Percentiles rank a stretch among this genome's conserved stretches.
These are phyloP conservation scores for Draba incana DNA, from an alignment of 345 rosid species.

Conservation along the genomic window DNA sequence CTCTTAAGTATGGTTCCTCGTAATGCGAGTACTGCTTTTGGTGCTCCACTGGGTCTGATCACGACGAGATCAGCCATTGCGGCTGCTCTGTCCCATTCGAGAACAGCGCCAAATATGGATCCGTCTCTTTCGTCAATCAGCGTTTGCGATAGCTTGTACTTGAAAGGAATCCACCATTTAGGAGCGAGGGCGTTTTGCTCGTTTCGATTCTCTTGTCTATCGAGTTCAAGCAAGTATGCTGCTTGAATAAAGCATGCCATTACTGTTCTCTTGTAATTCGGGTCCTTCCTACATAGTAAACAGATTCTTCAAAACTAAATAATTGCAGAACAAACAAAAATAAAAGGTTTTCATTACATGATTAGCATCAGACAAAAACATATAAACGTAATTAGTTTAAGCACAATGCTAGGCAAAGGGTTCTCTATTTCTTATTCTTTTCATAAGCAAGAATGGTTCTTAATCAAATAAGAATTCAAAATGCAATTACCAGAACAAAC, in stretches of 20 bases:
- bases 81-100: conserved; percentile 92
- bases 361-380: conserved; percentile 6
- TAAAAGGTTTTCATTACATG: neutral
- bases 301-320: conserved; percentile 5
- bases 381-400: too few species aligned
- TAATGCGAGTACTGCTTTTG: conserved; percentile 76
- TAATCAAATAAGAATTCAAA: neutral
- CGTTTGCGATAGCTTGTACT: conserved; percentile 73
- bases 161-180: conserved; percentile 95
- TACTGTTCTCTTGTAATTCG: conserved; percentile 87
- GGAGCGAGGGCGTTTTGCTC: conserved; percentile 79
- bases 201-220: conserved; percentile 78
- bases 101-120: conserved; percentile 81
- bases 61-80: conserved; percentile 77
- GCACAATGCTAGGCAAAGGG: neutral
- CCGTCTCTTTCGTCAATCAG: conserved; percentile 82
- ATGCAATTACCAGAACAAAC: neutral
- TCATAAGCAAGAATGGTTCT: too few species aligned
- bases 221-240: conserved; percentile 86
- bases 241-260: conserved; percentile 96
- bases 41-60: conserved; percentile 92
- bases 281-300: conserved; percentile 66
- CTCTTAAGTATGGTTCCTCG: conserved; percentile 87
- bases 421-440: too few species aligned
- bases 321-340: neutral